Conservation (phyloP, 2,329 filamentous ascomycete genomes). For the Fusarium mundagurra region DNA sequence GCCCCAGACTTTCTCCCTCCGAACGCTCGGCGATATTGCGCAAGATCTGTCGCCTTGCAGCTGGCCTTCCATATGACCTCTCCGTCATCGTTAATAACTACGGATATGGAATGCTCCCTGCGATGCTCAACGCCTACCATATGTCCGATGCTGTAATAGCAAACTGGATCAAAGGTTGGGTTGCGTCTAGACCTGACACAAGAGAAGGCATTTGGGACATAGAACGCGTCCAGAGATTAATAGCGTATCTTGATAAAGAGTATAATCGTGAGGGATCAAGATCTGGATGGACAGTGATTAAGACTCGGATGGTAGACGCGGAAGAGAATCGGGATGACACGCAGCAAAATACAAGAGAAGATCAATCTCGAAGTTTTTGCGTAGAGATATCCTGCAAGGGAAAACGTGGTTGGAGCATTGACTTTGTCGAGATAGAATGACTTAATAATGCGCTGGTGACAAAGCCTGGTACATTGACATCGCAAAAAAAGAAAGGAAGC, state of each 20-base stretch:
- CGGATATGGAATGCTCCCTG: conserved; percentile 30
- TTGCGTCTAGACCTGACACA: conserved; percentile 1
- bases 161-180: conserved; percentile 25
- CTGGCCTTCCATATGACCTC: conserved; percentile 2
- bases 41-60: conserved; percentile 21
- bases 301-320: conserved; percentile 24
- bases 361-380: conserved; percentile 1
- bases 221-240: conserved; percentile 13
- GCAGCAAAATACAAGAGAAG: not conserved
- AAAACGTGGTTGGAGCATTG: conserved; percentile 29
- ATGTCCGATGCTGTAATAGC: conserved; percentile 1
- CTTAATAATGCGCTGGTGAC: not conserved
- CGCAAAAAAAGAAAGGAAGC: too few species aligned
- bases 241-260: conserved; percentile 24
- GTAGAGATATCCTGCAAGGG: conserved; percentile 31
- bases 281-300: conserved; percentile 19
- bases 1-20: not conserved
- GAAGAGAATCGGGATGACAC: not conserved
- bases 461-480: not conserved
- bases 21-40: not conserved
- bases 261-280: conserved; percentile 12
- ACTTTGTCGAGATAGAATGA: conserved; percentile 33
- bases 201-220: conserved; percentile 35
- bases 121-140: conserved; percentile 29
- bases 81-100: conserved; percentile 28